Evolutionary conservation across 805 yeast species (phyloP).

Genomic region (Candida jianshihensis): DNA sequence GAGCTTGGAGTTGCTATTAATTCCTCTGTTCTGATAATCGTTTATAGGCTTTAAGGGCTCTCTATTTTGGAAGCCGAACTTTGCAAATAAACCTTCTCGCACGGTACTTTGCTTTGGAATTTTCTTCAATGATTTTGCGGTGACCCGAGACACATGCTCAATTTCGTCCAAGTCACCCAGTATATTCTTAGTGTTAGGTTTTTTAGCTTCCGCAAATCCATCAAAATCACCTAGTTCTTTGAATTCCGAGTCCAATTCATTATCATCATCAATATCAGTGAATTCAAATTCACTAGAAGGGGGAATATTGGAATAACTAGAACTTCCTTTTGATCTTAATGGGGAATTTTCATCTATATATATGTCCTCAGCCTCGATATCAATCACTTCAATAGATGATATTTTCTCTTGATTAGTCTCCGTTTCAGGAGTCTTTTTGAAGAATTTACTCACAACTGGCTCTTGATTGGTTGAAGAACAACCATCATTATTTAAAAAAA

Average conservation of each 20-base stretch:
- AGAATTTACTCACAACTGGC: slow-evolving; percentile 16
- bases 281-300: slow-evolving; percentile 22
- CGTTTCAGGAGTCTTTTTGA: slow-evolving; percentile 1
- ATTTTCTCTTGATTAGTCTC: too few relatives aligned
- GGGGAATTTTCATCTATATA: neutral
- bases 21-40: slow-evolving; percentile 6
- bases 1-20: neutral
- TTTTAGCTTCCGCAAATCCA: neutral
- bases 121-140: too few relatives aligned
- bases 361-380: neutral
- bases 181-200: neutral
- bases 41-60: neutral
- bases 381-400: too few relatives aligned
- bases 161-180: neutral
- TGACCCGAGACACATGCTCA: neutral
- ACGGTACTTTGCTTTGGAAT: too few relatives aligned
- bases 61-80: slow-evolving; percentile 1
- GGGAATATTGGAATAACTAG: too few relatives aligned
- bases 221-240: neutral
- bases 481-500: slow-evolving; percentile 7
- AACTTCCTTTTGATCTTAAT: neutral
- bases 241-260: neutral
- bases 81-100: neutral
- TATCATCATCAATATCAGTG: slow-evolving; percentile 17
- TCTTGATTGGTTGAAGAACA: slow-evolving; percentile 2